Evolutionary conservation across 169 alveolate species (phyloP).

Genomic region (Plasmodium vinckei): DNA sequence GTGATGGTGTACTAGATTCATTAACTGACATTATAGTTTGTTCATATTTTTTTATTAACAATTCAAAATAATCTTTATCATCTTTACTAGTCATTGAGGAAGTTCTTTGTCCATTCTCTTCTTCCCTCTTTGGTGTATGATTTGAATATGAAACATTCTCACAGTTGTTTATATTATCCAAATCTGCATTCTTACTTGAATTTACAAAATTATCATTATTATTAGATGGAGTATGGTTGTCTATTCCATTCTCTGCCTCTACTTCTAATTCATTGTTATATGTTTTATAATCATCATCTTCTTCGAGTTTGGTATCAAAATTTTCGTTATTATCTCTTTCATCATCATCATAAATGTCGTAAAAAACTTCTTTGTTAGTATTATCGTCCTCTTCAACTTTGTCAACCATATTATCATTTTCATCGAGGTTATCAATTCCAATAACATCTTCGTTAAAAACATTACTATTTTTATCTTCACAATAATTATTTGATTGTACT

Average conservation of each 20-base stretch:
- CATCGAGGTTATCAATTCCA: not conserved
- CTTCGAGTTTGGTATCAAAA: too few relatives aligned
- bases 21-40: conserved; percentile 23
- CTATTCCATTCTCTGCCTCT: too few relatives aligned
- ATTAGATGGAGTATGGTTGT: too few relatives aligned
- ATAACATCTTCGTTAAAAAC: not conserved
- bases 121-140: not conserved
- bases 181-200: too few relatives aligned
- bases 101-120: not conserved
- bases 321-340: too few relatives aligned
- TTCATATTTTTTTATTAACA: conserved; percentile 43
- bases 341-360: too few relatives aligned
- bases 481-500: not conserved
- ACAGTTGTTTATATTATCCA: too few relatives aligned
- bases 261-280: too few relatives aligned
- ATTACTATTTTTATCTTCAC: not conserved
- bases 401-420: not conserved
- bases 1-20: not conserved
- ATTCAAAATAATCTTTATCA: conserved; percentile 51
- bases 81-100: conserved; percentile 10
- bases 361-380: too few relatives aligned
- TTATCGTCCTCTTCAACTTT: not conserved
- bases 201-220: too few relatives aligned
- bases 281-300: too few relatives aligned
- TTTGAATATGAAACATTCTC: too few relatives aligned